A percentile compares a stretch with the other conserved stretches of the same genome.
Evolutionary conservation across 805 yeast genomes (phyloP).

Genomic region (Candida maesae): DNA sequence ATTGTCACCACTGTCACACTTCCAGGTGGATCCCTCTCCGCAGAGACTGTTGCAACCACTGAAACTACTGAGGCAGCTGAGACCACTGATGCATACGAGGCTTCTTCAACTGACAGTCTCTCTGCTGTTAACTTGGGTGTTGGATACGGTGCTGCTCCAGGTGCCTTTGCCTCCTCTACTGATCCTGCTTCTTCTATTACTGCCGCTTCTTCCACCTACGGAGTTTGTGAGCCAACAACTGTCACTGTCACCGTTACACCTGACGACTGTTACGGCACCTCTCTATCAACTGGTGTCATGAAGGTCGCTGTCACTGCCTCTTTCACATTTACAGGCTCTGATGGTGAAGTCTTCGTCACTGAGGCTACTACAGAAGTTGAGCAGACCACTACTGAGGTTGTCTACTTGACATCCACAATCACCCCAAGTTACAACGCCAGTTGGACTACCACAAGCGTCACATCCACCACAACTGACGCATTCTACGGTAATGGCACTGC

Average conservation of each 20-base stretch:
- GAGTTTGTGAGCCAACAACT: slow-evolving; percentile 3
- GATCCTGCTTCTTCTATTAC: slow-evolving; percentile 5
- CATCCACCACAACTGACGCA: slow-evolving; percentile 13
- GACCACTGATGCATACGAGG: too few species aligned
- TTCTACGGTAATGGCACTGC: slow-evolving; percentile 17
- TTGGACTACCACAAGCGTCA: slow-evolving; percentile 9
- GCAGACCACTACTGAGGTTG: slow-evolving; percentile 21
- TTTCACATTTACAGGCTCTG: slow-evolving; percentile 25
- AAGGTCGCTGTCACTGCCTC: slow-evolving; percentile 21
- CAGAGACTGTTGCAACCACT: slow-evolving; percentile 3
- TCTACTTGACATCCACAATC: slow-evolving; percentile 19
- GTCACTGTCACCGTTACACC: slow-evolving; percentile 26
- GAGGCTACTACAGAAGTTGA: slow-evolving; percentile 26
- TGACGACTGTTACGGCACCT: slow-evolving; percentile 12
- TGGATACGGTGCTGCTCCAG: slow-evolving; percentile 6
- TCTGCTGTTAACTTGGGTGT: neutral
- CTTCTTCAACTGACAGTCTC: too few species aligned
- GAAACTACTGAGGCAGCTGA: neutral
- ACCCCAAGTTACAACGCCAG: slow-evolving; percentile 9
- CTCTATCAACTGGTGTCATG: slow-evolving; percentile 15
- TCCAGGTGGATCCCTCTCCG: slow-evolving; percentile 27
- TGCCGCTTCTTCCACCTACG: slow-evolving; percentile 5
- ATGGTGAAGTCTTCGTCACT: slow-evolving; percentile 23
- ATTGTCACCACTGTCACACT: slow-evolving; percentile 28
- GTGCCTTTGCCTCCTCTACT: slow-evolving; percentile 1